These are phyloP conservation scores for Alternaria alternata DNA, from an alignment of 2,329 filamentous ascomycete genomes.

Conservation along the genomic window DNA sequence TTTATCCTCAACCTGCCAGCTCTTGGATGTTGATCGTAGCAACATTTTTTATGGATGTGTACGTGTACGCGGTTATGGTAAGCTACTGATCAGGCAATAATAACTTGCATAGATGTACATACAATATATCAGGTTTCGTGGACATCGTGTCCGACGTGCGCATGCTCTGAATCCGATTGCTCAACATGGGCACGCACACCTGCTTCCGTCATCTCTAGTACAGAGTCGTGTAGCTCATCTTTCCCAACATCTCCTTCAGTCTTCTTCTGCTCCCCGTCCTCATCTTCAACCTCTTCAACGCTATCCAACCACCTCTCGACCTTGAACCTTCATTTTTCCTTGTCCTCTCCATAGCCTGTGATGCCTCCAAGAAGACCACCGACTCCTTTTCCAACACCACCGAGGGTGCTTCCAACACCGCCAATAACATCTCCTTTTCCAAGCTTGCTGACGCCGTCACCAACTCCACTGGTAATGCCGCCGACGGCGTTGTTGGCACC, in stretches of 20 bases:
- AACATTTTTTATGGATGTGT: neutral
- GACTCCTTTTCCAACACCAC: slow-evolving; percentile 51
- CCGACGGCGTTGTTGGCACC: slow-evolving; percentile 53
- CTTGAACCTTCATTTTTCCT: slow-evolving; percentile 30
- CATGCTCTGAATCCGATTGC: neutral
- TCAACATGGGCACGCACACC: neutral
- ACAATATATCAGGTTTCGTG: neutral
- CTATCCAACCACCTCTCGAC: slow-evolving; percentile 18
- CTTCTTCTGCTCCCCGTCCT: neutral
- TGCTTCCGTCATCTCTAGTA: neutral
- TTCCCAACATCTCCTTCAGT: neutral
- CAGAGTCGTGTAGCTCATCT: neutral
- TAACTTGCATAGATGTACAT: neutral
- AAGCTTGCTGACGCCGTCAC: slow-evolving; percentile 56
- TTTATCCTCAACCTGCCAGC: neutral
- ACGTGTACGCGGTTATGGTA: neutral
- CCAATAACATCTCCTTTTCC: slow-evolving; percentile 57
- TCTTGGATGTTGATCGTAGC: neutral
- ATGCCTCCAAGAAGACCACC: slow-evolving; percentile 49
- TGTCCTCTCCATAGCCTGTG: slow-evolving; percentile 32
- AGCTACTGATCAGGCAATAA: neutral
- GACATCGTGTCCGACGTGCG: neutral
- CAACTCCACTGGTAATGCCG: slow-evolving; percentile 53
- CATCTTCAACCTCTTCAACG: slow-evolving; percentile 4
- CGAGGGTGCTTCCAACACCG: slow-evolving; percentile 52